phyloP scores from a whole-genome alignment of 768 basidiomycete genomes.

The Dendrothele bispora region DNA sequence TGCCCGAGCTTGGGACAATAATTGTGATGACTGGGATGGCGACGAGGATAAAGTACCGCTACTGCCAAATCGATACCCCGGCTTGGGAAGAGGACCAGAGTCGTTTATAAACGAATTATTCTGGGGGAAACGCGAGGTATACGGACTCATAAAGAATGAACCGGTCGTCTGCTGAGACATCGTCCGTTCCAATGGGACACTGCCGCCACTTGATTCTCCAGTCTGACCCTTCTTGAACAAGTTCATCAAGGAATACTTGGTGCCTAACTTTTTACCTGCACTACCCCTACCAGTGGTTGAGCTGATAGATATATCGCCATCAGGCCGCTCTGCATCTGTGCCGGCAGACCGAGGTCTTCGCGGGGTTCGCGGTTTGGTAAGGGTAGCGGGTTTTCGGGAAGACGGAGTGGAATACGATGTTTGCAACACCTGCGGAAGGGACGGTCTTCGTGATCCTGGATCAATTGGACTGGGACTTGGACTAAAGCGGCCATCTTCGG shows the following conservation, averaged over 20 bases:
- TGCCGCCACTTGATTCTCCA: conserved; percentile 23
- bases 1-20: conserved; percentile 18
- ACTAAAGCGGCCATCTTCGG: conserved; percentile 25
- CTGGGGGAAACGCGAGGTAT: conserved; percentile 18
- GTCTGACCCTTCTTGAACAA: conserved; percentile 66
- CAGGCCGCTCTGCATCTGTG: conserved; percentile 53
- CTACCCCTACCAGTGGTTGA: conserved; percentile 34
- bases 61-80: conserved; percentile 27
- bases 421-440: conserved; percentile 57
- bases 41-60: conserved; percentile 30
- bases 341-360: conserved; percentile 75
- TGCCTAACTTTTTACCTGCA: conserved; percentile 47
- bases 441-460: conserved; percentile 57
- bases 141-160: conserved; percentile 23
- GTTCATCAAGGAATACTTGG: conserved; percentile 74
- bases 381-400: conserved; percentile 35
- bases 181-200: conserved; percentile 13
- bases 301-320: conserved; percentile 28
- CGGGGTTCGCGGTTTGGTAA: conserved; percentile 30
- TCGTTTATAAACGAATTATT: conserved; percentile 18
- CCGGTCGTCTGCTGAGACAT: conserved; percentile 24
- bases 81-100: conserved; percentile 17
- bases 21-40: conserved; percentile 23
- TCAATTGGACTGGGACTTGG: conserved; percentile 29
- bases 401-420: conserved; percentile 26